Percentiles rank a stretch among this genome's conserved stretches.
Conservation (phyloP, 345 rosid genomes). For the Eucalyptus sp. region DNA sequence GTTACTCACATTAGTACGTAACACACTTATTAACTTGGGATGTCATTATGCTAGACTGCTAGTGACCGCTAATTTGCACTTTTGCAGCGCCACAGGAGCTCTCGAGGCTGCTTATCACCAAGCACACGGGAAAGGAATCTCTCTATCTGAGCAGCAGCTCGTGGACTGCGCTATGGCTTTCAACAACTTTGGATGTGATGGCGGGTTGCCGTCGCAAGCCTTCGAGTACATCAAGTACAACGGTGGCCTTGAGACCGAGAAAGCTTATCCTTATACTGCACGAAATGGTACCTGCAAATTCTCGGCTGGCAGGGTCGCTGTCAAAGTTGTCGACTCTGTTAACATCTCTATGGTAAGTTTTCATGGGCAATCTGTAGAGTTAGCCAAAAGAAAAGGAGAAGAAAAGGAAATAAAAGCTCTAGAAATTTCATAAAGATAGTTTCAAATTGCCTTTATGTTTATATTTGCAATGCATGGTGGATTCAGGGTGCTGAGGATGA, state of each 20-base stretch:
- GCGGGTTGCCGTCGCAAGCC: constrained; percentile 99
- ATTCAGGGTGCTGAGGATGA: constrained; percentile 89
- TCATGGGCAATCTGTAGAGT: not conserved
- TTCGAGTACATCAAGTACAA: constrained; percentile 86
- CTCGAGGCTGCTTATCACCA: constrained; percentile 97
- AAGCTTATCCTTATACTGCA: constrained; percentile 74
- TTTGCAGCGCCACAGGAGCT: constrained; percentile 84
- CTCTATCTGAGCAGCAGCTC: constrained; percentile 95
- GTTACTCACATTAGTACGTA: not conserved
- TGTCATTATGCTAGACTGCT: not conserved
- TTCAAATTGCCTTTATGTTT: not conserved
- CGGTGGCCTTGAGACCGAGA: constrained; percentile 90
- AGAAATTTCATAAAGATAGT: not conserved
- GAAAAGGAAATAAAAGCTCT: not conserved
- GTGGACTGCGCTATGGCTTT: constrained; percentile 95
- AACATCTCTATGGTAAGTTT: constrained; percentile 76
- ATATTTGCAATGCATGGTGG: not conserved
- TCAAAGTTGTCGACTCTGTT: constrained; percentile 49
- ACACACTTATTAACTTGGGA: not conserved
- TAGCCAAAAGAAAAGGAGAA: not conserved
- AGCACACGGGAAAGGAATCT: constrained; percentile 68
- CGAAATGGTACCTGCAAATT: constrained; percentile 56
- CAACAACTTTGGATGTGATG: constrained; percentile 75
- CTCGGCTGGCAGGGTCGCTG: constrained; percentile 61
- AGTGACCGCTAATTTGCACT: not conserved